Percentiles rank a stretch among this genome's conserved stretches.
Conservation (phyloP, 2,329 filamentous ascomycete species). For the Nothopassalora personata region DNA sequence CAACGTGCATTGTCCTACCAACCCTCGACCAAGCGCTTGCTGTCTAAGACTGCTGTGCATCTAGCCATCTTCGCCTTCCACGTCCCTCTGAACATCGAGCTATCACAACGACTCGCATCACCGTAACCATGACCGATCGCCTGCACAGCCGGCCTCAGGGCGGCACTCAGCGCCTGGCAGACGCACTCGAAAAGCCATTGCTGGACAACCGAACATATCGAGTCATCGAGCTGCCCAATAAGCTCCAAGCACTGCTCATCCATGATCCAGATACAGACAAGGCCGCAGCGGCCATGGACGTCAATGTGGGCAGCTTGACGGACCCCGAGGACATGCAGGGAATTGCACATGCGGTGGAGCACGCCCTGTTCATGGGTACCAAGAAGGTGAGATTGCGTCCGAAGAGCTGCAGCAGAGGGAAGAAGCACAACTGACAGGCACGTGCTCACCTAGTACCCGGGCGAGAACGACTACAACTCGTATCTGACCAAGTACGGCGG, state of each 20-base stretch:
- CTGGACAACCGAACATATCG: conserved; percentile 84
- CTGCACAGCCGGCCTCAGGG: conserved; percentile 20
- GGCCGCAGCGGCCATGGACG: conserved; percentile 89
- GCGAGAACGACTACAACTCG: conserved; percentile 91
- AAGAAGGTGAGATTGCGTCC: conserved; percentile 60
- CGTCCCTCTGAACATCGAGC: background rate
- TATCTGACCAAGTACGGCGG: conserved; percentile 88
- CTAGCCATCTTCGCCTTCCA: background rate
- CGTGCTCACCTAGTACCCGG: conserved; percentile 60
- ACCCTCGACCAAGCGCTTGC: background rate
- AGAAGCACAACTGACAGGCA: conserved; percentile 12
- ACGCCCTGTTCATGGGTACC: conserved; percentile 96
- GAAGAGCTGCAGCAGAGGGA: background rate
- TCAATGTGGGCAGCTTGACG: conserved; percentile 93
- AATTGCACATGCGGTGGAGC: conserved; percentile 93
- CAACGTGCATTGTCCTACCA: background rate
- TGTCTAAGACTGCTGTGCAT: background rate
- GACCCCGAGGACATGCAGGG: conserved; percentile 87
- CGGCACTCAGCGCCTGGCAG: conserved; percentile 45
- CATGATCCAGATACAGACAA: conserved; percentile 96
- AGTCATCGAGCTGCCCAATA: conserved; percentile 77
- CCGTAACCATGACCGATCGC: conserved; percentile 7
- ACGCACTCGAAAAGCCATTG: conserved; percentile 73
- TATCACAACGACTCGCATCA: background rate
- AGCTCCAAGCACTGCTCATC: conserved; percentile 84